Percentiles rank a stretch among this genome's conserved stretches.
Evolutionary conservation across 768 basidiomycete genomes (phyloP).

Genomic region (Mycena epipterygia): DNA sequence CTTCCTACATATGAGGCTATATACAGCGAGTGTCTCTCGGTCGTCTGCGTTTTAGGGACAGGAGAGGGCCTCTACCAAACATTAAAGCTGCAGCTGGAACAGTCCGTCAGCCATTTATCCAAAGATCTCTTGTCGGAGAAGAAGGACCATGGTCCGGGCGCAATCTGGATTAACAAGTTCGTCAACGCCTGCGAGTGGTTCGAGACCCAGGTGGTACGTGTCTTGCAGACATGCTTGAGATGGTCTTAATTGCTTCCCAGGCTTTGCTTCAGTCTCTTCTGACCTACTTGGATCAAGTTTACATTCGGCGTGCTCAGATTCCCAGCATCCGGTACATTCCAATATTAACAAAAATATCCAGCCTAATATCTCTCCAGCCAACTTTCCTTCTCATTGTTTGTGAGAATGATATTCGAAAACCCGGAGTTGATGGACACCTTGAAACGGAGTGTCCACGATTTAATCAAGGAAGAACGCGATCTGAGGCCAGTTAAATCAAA

Average conservation of each 20-base stretch:
- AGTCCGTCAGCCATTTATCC: slow-evolving; percentile 59
- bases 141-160: slow-evolving; percentile 36
- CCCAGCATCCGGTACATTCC: slow-evolving; percentile 61
- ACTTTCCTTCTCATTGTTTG: slow-evolving; percentile 71
- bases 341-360: background rate
- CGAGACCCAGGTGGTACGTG: slow-evolving; percentile 71
- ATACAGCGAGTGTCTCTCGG: slow-evolving; percentile 67
- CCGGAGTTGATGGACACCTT: slow-evolving; percentile 58
- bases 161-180: slow-evolving; percentile 72
- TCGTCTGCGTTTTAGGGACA: slow-evolving; percentile 65
- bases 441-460: slow-evolving; percentile 58
- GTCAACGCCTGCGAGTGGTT: slow-evolving; percentile 74
- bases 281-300: slow-evolving; percentile 80
- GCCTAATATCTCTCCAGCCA: slow-evolving; percentile 49
- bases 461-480: slow-evolving; percentile 70
- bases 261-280: slow-evolving; percentile 71
- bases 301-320: slow-evolving; percentile 60
- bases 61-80: slow-evolving; percentile 63
- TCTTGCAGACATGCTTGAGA: background rate
- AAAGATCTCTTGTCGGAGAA: slow-evolving; percentile 48
- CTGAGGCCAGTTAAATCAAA: slow-evolving; percentile 45
- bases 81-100: slow-evolving; percentile 72
- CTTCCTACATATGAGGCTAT: slow-evolving; percentile 69
- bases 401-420: slow-evolving; percentile 64
- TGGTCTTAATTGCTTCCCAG: slow-evolving; percentile 47